Evolutionary conservation across 176 grass and related monocot species (phyloP).

Genomic region (Avena insularis): DNA sequence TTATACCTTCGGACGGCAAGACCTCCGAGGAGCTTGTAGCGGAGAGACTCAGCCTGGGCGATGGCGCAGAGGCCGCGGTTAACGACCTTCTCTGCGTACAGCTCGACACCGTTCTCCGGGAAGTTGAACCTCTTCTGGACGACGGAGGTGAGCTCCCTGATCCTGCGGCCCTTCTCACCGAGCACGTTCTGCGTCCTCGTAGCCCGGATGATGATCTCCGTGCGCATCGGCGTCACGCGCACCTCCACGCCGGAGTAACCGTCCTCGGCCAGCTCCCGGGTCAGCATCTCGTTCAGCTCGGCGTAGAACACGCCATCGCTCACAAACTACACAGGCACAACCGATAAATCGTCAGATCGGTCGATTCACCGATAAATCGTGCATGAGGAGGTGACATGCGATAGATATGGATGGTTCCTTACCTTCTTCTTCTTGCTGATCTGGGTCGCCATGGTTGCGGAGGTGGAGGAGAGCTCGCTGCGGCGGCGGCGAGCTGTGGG

Average conservation of each 20-base stretch:
- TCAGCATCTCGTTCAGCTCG: slow-evolving; percentile 82
- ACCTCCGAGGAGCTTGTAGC: slow-evolving; percentile 86
- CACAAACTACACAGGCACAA: slow-evolving; percentile 49
- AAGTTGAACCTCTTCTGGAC: slow-evolving; percentile 89
- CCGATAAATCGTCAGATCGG: slow-evolving; percentile 25
- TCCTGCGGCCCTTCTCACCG: slow-evolving; percentile 78
- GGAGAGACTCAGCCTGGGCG: slow-evolving; percentile 79
- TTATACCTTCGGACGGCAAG: slow-evolving; percentile 86
- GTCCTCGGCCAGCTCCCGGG: slow-evolving; percentile 76
- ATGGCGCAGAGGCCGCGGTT: slow-evolving; percentile 85
- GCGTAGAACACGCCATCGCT: slow-evolving; percentile 86
- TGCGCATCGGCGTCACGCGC: slow-evolving; percentile 79
- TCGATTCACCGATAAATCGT: neutral
- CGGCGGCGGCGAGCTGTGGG: slow-evolving; percentile 31
- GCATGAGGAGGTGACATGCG: accelerated
- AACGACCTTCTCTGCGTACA: slow-evolving; percentile 81
- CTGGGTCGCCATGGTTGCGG: slow-evolving; percentile 71
- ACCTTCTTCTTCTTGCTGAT: slow-evolving; percentile 99
- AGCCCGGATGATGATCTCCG: slow-evolving; percentile 84
- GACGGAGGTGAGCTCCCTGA: slow-evolving; percentile 80
- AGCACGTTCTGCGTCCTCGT: slow-evolving; percentile 88
- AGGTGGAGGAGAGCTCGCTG: slow-evolving; percentile 32
- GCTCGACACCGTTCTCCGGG: slow-evolving; percentile 76
- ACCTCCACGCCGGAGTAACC: slow-evolving; percentile 85
- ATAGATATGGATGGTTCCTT: neutral